Evolutionary conservation across 768 basidiomycete species (phyloP).

Genomic region (Leccinum disarticulatum): DNA sequence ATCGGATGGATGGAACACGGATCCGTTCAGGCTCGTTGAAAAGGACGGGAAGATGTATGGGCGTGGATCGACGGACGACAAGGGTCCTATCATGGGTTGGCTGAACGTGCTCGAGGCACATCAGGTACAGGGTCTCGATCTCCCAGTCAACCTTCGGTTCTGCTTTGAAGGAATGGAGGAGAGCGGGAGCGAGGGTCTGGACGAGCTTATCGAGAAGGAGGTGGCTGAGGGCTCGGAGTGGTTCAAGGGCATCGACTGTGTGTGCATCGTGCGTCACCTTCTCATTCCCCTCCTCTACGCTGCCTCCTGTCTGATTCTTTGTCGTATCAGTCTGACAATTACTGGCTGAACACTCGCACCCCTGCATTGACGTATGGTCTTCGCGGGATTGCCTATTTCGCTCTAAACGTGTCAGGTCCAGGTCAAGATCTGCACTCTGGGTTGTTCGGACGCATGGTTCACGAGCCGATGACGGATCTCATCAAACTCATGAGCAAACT

Average conservation of each 20-base stretch:
- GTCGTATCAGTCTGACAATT: slow-evolving; percentile 77
- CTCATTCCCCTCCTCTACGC: not conserved
- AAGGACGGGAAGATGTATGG: slow-evolving; percentile 69
- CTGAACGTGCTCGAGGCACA: slow-evolving; percentile 89
- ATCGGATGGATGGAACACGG: slow-evolving; percentile 84
- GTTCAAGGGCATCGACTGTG: slow-evolving; percentile 87
- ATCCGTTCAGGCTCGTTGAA: slow-evolving; percentile 73
- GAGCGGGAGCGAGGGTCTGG: slow-evolving; percentile 86
- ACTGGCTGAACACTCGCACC: slow-evolving; percentile 85
- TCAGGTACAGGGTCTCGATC: slow-evolving; percentile 54
- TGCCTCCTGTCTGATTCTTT: not conserved
- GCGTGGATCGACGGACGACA: slow-evolving; percentile 91
- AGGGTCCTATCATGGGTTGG: slow-evolving; percentile 89
- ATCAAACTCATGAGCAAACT: slow-evolving; percentile 82
- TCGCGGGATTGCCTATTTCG: slow-evolving; percentile 86
- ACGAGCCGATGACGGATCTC: slow-evolving; percentile 95
- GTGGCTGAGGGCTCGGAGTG: slow-evolving; percentile 61
- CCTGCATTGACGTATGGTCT: slow-evolving; percentile 86
- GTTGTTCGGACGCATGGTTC: slow-evolving; percentile 75
- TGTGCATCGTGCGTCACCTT: slow-evolving; percentile 74
- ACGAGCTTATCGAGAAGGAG: slow-evolving; percentile 80
- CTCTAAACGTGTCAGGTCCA: slow-evolving; percentile 79
- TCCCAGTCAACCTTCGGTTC: slow-evolving; percentile 89
- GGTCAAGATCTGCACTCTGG: slow-evolving; percentile 89
- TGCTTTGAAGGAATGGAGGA: slow-evolving; percentile 99